phyloP scores from a whole-genome alignment of 495 filamentous ascomycete species.

The Penicillium coffeae region DNA sequence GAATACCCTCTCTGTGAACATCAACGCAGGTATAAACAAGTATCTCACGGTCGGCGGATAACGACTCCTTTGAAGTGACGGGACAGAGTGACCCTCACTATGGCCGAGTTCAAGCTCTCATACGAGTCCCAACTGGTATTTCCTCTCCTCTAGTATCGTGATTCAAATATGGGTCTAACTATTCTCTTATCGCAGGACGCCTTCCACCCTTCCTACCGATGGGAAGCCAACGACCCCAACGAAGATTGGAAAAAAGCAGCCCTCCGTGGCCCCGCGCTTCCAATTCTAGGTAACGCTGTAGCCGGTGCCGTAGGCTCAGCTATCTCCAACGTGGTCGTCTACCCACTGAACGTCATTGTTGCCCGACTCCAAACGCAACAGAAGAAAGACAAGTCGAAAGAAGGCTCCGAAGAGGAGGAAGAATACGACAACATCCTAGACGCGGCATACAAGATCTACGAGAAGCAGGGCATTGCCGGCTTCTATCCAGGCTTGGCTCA shows the following conservation, averaged over 20 bases:
- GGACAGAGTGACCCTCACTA: too few species aligned
- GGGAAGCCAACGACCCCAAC: conserved; percentile 33
- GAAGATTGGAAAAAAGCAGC: conserved; percentile 35
- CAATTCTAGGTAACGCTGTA: conserved; percentile 81
- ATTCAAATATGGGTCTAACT: background rate
- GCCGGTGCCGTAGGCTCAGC: conserved; percentile 77
- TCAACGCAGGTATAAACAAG: too few species aligned
- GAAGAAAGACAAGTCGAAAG: conserved; percentile 30
- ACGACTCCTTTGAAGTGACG: too few species aligned
- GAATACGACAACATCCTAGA: conserved; percentile 60
- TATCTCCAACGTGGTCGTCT: conserved; percentile 73
- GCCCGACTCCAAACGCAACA: conserved; percentile 81
- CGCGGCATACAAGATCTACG: conserved; percentile 69
- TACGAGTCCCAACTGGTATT: conserved; percentile 34
- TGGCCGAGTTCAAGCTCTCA: conserved; percentile 31
- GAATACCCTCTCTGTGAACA: too few species aligned
- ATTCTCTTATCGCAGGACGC: conserved; percentile 35
- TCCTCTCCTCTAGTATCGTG: background rate
- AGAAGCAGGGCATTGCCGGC: conserved; percentile 60
- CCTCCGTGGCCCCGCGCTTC: conserved; percentile 55
- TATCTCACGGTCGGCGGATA: background rate
- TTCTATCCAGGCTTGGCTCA: conserved; percentile 73
- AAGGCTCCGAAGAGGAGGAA: conserved; percentile 27
- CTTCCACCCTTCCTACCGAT: conserved; percentile 48
- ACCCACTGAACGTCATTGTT: conserved; percentile 82